Conservation (phyloP, 306 rosid genomes). For the Fagus crenata region DNA sequence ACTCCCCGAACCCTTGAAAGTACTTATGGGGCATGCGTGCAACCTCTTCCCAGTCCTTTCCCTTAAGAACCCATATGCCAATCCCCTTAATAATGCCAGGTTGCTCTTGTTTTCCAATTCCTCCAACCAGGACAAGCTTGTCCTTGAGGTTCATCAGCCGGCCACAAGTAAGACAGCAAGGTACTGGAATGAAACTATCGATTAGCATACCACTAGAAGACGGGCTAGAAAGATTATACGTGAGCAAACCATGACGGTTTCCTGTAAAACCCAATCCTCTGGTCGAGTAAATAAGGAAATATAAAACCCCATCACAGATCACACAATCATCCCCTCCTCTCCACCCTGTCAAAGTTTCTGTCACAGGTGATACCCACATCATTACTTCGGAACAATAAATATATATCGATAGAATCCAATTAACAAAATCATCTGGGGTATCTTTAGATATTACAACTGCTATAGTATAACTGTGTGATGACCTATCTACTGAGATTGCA, state of each 20-base stretch:
- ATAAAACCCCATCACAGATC: conserved; percentile 4
- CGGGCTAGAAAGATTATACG: neutral
- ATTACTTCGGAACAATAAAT: neutral
- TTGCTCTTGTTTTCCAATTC: neutral
- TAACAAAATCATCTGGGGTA: conserved; percentile 1
- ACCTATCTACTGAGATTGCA: neutral
- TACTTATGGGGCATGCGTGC: neutral
- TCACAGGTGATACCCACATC: conserved; percentile 1
- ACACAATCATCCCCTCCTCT: conserved; percentile 4
- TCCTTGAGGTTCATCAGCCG: conserved; percentile 1
- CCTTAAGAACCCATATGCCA: conserved; percentile 2
- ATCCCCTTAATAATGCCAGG: conserved; percentile 2
- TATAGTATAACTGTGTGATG: neutral
- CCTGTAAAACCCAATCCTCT: neutral
- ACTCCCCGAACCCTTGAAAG: neutral
- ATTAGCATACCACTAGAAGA: neutral
- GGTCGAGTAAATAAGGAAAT: neutral
- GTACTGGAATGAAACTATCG: neutral
- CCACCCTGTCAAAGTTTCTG: neutral
- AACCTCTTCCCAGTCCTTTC: conserved; percentile 1
- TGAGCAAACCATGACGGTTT: neutral
- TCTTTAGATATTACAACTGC: neutral
- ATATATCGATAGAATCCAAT: neutral
- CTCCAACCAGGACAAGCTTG: conserved; percentile 4
- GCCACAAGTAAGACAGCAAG: neutral